Evolutionary conservation across 495 filamentous ascomycete species (phyloP), one percentile per base, ranked within the genome.

Genomic region (Glonium stellatum): DNA sequence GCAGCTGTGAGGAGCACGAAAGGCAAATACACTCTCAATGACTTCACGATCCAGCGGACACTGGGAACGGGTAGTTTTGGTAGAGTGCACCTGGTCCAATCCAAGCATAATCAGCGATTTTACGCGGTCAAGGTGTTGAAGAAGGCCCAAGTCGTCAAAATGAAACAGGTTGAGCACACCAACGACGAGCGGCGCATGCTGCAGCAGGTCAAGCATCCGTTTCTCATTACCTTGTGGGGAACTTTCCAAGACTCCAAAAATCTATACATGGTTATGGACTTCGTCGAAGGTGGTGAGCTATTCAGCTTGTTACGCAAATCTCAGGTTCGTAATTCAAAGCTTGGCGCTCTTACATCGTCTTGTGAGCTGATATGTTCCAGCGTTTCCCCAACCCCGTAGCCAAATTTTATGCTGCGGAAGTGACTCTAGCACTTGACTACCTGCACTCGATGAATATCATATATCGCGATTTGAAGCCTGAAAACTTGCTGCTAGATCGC

Each of bases 231-330:
- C 1, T 75, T 98, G 48, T 97, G 95, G 95, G 95, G 95, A 36
- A 98, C 93, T 18, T 98, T 96, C 72, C 91, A 97, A 72, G 95
- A 97, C 65, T 80, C 88, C 19, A 87, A 85, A 71, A 97, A 98
- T 70, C 76, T 98, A 21, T 98, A 98, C 79, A 97, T 98, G 93
- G 93, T 98, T 64, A 97, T 98, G 93, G 93, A 97, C 69, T 98
- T 98, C 77, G 89, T 98, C n/a, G 95, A 98, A 73, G 93, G 93
- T 65, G 93, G 93, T 58, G 95, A 98, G 77, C 78, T 98, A 53
- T 98, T 98, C 73, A 97, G 92, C 68, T 71, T 97, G 65, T 77
- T 98, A 57, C 83, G 95, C 58, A 97, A 97, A 75, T 97, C 92
- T 39, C 95, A 96, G 80, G 93, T 97, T 78, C 75, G 87, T 78